Base-by-base conservation (phyloP, 495 filamentous ascomycete species). In the Thermothielavioides terrestris region DNA sequence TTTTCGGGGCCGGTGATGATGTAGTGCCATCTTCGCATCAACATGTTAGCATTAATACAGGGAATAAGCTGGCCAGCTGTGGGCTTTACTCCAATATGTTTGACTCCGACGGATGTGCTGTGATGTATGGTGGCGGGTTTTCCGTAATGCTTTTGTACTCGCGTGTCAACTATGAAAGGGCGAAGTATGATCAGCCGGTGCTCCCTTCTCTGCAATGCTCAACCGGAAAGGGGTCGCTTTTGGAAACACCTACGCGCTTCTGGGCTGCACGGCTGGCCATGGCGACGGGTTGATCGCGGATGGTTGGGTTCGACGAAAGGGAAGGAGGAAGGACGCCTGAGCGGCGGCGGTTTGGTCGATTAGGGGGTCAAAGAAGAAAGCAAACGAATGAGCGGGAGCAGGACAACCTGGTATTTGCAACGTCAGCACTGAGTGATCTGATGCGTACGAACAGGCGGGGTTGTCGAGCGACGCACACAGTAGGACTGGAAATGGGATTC, bases 1-100 rank as follows among this genome's bases (percentile, higher is more conserved):
- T 85, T 76, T 54, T 91, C 87, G n/a, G 92, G 92, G 6, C 92
- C 94, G 20, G 89, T 95, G 36, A 98, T 82, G 61, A 97, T 90
- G 70, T 95, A 98, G 71, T 98, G 92, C 92, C 91, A 98, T 76
- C 85, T 89, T 50, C n/a, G 41, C 27, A 27, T 15, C 20, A 26
- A 5, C 17, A 32, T n/a, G 52, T 59, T 32, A 58, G 38, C n/a
- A n/a, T n/a, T n/a, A n/a, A n/a, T n/a, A 22, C 4, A 7, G 1
- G n/a, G 11, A 8, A 15, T 28, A 20, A 1, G 15, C 7, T 25
- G 12, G 7, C 35, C 4, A 15, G 4, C n/a, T 20, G 7, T 8
- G 27, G 15, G 22, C 20, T 20, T 50, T 65, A 89, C 85, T 98
- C 92, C 20, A 98, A 78, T 59, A 98, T 98, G 65, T 97, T 97